Evolutionary conservation across 2,329 filamentous ascomycete species (phyloP).

Genomic region (Pseudogymnoascus sp.): DNA sequence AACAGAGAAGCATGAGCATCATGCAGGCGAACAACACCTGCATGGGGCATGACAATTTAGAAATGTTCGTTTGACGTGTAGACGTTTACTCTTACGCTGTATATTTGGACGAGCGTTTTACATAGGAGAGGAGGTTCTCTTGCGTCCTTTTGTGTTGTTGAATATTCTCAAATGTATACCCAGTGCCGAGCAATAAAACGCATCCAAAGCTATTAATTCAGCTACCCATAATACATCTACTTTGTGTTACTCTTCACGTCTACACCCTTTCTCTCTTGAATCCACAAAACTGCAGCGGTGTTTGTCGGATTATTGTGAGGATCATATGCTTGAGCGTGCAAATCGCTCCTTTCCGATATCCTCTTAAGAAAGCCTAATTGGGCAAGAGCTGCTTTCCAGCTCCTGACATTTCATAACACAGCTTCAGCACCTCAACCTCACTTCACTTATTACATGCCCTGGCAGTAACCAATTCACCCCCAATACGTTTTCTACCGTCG

Average conservation of each 20-base stretch:
- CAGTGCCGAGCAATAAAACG: not conserved
- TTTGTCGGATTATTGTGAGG: not conserved
- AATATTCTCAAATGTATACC: not conserved
- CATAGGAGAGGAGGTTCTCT: not conserved
- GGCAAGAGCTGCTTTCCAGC: not conserved
- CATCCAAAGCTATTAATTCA: not conserved
- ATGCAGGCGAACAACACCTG: not conserved
- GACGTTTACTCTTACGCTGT: not conserved
- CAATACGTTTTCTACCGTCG: not conserved
- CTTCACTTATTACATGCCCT: not conserved
- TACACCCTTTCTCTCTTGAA: not conserved
- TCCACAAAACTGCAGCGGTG: not conserved
- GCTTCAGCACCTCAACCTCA: not conserved
- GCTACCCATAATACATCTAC: not conserved
- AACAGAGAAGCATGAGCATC: constrained; percentile 6
- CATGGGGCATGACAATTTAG: not conserved
- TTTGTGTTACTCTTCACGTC: not conserved
- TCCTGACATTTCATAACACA: not conserved
- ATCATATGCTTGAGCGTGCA: not conserved
- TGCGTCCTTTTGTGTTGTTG: not conserved
- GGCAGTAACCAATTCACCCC: not conserved
- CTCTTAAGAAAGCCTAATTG: not conserved
- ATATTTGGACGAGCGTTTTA: not conserved
- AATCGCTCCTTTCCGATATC: not conserved
- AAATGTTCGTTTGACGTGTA: not conserved